Conservation (phyloP, 805 yeast genomes). For the Candida michaelii region DNA sequence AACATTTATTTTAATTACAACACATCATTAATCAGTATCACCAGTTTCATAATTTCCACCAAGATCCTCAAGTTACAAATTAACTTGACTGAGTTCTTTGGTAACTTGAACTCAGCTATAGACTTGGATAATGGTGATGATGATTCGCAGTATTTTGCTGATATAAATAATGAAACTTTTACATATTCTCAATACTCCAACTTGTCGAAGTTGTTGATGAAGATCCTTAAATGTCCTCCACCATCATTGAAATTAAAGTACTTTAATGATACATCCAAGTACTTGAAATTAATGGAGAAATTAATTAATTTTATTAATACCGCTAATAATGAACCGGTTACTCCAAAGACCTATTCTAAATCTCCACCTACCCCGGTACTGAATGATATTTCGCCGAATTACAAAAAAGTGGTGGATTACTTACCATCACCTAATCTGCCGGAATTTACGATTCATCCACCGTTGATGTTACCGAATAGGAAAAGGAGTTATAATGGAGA, state of each 20-base stretch:
- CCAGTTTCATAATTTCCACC: slow-evolving; percentile 31
- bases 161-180: slow-evolving; percentile 8
- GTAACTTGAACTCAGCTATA: slow-evolving; percentile 17
- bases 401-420: slow-evolving; percentile 6
- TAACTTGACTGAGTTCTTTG: slow-evolving; percentile 22
- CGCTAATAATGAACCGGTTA: slow-evolving; percentile 26
- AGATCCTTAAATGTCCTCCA: slow-evolving; percentile 46
- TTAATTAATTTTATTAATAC: slow-evolving; percentile 33
- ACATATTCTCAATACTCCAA: slow-evolving; percentile 17
- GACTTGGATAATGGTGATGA: slow-evolving; percentile 10
- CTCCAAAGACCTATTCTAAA: slow-evolving; percentile 26
- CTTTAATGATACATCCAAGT: slow-evolving; percentile 36
- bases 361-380: slow-evolving; percentile 30
- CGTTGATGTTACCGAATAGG: slow-evolving; percentile 11
- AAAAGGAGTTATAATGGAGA: slow-evolving; percentile 10
- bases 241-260: slow-evolving; percentile 47
- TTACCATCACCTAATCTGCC: slow-evolving; percentile 18
- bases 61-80: slow-evolving; percentile 31
- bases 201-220: slow-evolving; percentile 24
- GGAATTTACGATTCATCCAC: slow-evolving; percentile 15
- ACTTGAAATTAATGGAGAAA: slow-evolving; percentile 36
- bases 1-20: slow-evolving; percentile 56
- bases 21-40: slow-evolving; percentile 52
- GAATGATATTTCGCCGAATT: slow-evolving; percentile 23
- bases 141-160: slow-evolving; percentile 4